Evolutionary conservation across 2,329 filamentous ascomycete species (phyloP).

Genomic region (Tolypocladium pustulatum): DNA sequence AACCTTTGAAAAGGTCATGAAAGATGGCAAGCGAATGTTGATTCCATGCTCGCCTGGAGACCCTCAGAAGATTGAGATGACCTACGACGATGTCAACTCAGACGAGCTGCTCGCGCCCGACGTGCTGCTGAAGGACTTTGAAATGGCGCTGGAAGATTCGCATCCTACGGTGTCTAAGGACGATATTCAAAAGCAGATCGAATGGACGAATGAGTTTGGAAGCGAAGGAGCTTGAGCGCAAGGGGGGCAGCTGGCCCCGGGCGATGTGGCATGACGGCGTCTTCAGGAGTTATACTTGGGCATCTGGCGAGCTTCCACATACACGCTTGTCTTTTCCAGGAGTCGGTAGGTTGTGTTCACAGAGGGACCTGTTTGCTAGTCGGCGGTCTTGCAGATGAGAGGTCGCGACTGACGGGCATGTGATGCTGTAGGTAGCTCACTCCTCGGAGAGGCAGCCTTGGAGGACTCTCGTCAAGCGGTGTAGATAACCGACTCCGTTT

Average conservation of each 20-base stretch:
- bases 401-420: not conserved
- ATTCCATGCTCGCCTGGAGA: slow-evolving; percentile 95
- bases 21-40: slow-evolving; percentile 56
- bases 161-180: slow-evolving; percentile 83
- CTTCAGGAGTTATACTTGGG: slow-evolving; percentile 16
- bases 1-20: slow-evolving; percentile 45
- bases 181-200: slow-evolving; percentile 72
- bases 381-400: not conserved
- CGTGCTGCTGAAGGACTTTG: slow-evolving; percentile 81
- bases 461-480: not conserved
- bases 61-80: slow-evolving; percentile 78
- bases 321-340: slow-evolving; percentile 5
- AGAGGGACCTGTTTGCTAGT: slow-evolving; percentile 1
- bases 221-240: slow-evolving; percentile 61
- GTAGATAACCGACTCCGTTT: not conserved
- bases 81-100: slow-evolving; percentile 76
- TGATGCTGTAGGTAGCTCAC: not conserved
- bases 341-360: not conserved
- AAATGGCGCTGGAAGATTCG: slow-evolving; percentile 80
- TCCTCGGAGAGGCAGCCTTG: not conserved
- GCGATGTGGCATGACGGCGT: slow-evolving; percentile 17
- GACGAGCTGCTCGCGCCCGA: slow-evolving; percentile 80
- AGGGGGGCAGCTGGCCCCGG: not conserved
- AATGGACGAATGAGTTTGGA: slow-evolving; percentile 95
- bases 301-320: slow-evolving; percentile 8